Percentiles rank a stretch among this genome's conserved stretches.
Conservation (phyloP, 768 basidiomycete genomes). For the Russula emetica region DNA sequence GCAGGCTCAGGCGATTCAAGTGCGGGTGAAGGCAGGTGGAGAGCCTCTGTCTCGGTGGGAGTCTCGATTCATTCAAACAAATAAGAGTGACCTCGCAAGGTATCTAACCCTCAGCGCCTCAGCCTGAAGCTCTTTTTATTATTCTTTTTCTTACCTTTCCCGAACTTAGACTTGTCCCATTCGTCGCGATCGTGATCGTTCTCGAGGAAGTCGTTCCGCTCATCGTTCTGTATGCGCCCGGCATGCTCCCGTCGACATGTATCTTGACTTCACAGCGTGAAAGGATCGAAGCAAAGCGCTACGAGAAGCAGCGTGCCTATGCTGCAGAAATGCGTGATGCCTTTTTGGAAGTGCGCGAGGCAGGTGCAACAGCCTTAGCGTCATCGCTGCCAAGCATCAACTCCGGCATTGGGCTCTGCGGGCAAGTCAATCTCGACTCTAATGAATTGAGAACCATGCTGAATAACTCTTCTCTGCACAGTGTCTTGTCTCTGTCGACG, state of each 20-base stretch:
- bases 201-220: conserved; percentile 81
- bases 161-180: conserved; percentile 62
- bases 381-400: conserved; percentile 31
- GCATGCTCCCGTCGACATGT: conserved; percentile 82
- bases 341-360: conserved; percentile 32
- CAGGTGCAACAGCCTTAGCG: conserved; percentile 36
- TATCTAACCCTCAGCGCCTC: conserved; percentile 38
- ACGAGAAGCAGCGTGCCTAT: conserved; percentile 39
- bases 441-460: neutral
- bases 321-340: conserved; percentile 27
- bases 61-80: conserved; percentile 49
- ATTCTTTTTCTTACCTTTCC: conserved; percentile 17
- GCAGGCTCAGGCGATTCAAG: conserved; percentile 49
- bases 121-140: neutral
- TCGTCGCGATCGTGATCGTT: conserved; percentile 65
- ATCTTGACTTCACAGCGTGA: conserved; percentile 75
- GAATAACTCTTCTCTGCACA: conserved; percentile 17
- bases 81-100: conserved; percentile 68
- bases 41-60: conserved; percentile 62
- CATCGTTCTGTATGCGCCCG: conserved; percentile 80
- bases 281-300: conserved; percentile 53
- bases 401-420: conserved; percentile 44
- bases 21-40: conserved; percentile 57
- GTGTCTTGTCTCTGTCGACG: conserved; percentile 39
- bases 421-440: conserved; percentile 41